Base-by-base conservation (phyloP, 192 early-diverging fungal species). In the Rhizophagus sp. region DNA sequence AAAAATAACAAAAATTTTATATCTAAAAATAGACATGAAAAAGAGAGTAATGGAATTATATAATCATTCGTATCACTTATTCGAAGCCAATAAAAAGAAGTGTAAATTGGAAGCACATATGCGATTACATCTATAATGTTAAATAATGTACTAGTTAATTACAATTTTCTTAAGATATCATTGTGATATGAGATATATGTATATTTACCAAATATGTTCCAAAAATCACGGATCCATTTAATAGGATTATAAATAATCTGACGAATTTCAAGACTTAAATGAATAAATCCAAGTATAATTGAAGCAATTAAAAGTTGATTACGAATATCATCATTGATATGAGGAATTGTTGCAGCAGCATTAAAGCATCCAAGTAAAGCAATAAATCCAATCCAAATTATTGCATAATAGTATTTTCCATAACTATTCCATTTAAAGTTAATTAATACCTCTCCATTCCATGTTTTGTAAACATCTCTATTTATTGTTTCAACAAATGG, bases 151-250 rank as follows among this genome's bases (percentile, higher is more conserved):
- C n/a, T n/a, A 0, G 47, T n/a, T n/a, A 36, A 71, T 71, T 71
- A 41, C 3, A 25, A 39, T 34, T 34, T 34, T 34, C 4, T 34
- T 34, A 34, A 34, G 4, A 39, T 39, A 39, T 39, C 7, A 6
- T 39, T 0, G 7, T 0, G 0, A 7, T 4, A n/a, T 1, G 30
- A 30, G 10, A 50, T 25, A 47, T 25, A 0, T 15, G 8, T 73
- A 50, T 73, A 73, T 9, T 8, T 52, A 73, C 71, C 71, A 30
- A 73, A 50, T 13, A 19, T 47, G 24, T 73, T 73, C 71, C 71
- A 73, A 25, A 8, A 27, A 50, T n/a, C 22, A 4, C 6, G 0
- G 4, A 73, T 44, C 17, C 44, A 73, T 47, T n/a, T 47, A 25
- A 12, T 50, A 10, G 36, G 36, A 24, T 22, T 22, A 9, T 33